Evolutionary conservation across 2,329 filamentous ascomycete genomes (phyloP).

Genomic region (Magnaporthales sp.): DNA sequence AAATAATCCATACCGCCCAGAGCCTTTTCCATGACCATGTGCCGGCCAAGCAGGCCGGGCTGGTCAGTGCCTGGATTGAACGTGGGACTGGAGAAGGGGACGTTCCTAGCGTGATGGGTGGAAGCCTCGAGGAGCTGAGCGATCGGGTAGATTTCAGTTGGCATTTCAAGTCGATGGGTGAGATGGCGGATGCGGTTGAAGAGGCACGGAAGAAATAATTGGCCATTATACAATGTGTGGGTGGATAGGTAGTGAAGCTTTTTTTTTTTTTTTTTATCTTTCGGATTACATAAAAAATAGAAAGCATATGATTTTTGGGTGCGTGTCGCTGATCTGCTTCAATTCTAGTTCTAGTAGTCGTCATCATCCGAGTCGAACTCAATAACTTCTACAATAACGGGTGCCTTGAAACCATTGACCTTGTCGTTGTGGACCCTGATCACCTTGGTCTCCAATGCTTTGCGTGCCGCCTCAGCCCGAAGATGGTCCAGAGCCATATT

Average conservation of each 20-base stretch:
- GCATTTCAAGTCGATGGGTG: neutral
- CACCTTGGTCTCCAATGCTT: neutral
- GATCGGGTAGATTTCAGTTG: conserved; percentile 35
- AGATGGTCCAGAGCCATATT: neutral
- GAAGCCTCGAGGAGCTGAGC: conserved; percentile 49
- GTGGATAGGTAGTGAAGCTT: neutral
- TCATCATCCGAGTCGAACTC: neutral
- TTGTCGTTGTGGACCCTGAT: neutral
- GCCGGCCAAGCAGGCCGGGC: conserved; percentile 48
- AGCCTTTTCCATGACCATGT: conserved; percentile 63
- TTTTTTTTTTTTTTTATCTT: neutral
- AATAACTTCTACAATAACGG: neutral
- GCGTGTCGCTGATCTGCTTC: too few relatives aligned
- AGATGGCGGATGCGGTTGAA: neutral
- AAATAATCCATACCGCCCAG: conserved; percentile 58
- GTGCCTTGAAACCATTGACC: neutral
- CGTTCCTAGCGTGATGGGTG: conserved; percentile 46
- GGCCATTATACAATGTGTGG: neutral
- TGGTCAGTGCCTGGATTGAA: conserved; percentile 55
- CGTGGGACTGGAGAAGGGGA: conserved; percentile 24
- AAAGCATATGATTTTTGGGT: too few relatives aligned
- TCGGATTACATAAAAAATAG: neutral
- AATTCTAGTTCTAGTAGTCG: neutral
- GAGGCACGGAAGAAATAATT: neutral
- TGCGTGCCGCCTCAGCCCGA: neutral